Conservation (phyloP, 164 flowering plant genomes). For the Piper betle region DNA sequence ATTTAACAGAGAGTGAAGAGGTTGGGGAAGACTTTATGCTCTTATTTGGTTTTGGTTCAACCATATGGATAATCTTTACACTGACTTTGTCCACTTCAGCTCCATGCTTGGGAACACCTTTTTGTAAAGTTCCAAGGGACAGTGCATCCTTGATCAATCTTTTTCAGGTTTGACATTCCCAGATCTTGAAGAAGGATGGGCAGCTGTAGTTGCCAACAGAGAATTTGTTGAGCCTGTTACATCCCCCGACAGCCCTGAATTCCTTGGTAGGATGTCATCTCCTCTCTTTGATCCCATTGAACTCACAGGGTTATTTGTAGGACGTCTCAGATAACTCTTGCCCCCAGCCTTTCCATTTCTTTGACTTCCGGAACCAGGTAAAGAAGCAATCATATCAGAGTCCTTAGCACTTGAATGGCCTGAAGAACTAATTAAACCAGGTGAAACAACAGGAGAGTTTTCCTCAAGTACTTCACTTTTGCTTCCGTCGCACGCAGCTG, state of each 20-base stretch:
- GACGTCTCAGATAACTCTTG: background rate
- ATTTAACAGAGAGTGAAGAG: constrained; percentile 5
- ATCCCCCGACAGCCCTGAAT: constrained; percentile 9
- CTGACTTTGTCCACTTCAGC: constrained; percentile 11
- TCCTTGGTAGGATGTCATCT: constrained; percentile 8
- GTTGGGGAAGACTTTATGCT: constrained; percentile 8
- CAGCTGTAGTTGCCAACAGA: constrained; percentile 18
- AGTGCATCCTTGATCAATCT: background rate
- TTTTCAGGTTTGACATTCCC: constrained; percentile 12
- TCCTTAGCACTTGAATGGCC: constrained; percentile 1
- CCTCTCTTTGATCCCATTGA: background rate
- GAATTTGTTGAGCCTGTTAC: constrained; percentile 14
- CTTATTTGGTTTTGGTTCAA: constrained; percentile 19
- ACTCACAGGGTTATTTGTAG: constrained; percentile 4
- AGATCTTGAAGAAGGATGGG: constrained; percentile 14
- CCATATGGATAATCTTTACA: constrained; percentile 27
- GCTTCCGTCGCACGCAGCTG: background rate
- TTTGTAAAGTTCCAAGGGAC: constrained; percentile 17
- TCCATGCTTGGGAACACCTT: constrained; percentile 7
- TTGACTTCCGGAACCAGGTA: background rate
- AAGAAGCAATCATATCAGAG: background rate
- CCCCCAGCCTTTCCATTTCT: background rate
- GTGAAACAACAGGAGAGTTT: background rate
- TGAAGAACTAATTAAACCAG: background rate
- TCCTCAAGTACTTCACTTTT: background rate